These are phyloP conservation scores for Aegilops sharonensis DNA, from an alignment of 176 grass and related monocot genomes.

Conservation along the genomic window DNA sequence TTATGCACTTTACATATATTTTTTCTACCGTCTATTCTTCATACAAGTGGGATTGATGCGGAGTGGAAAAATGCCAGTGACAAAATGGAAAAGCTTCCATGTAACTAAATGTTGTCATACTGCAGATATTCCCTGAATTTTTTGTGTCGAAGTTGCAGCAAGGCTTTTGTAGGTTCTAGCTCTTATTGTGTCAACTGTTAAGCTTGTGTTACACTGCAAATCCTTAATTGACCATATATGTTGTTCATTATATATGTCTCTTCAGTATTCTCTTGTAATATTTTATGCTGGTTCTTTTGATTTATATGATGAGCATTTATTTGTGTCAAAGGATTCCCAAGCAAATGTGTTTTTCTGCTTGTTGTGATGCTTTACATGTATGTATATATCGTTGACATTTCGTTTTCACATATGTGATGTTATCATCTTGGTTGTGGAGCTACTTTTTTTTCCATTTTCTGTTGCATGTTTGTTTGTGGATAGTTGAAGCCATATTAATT, in stretches of 20 bases:
- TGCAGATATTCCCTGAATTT: not conserved
- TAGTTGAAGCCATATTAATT: not conserved
- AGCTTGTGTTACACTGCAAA: not conserved
- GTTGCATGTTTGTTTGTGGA: constrained; percentile 11
- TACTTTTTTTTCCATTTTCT: not conserved
- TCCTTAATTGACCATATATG: not conserved
- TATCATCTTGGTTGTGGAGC: not conserved
- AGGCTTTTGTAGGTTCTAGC: constrained; percentile 13
- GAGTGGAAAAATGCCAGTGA: not conserved
- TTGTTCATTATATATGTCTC: not conserved
- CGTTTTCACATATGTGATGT: not conserved
- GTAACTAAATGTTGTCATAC: not conserved
- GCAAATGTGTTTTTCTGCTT: not conserved
- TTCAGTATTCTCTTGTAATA: not conserved
- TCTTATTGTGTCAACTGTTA: not conserved
- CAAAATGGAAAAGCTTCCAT: not conserved
- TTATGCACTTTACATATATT: not conserved
- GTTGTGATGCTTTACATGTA: constrained; percentile 12
- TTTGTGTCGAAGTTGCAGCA: not conserved
- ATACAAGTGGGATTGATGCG: not conserved
- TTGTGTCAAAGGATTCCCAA: not conserved
- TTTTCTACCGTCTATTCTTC: not conserved
- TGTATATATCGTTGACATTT: not conserved
- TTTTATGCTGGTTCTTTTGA: not conserved
- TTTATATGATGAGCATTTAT: constrained; percentile 9